phyloP scores from a whole-genome alignment of 306 rosid species.

The Lathyrus oleraceus region DNA sequence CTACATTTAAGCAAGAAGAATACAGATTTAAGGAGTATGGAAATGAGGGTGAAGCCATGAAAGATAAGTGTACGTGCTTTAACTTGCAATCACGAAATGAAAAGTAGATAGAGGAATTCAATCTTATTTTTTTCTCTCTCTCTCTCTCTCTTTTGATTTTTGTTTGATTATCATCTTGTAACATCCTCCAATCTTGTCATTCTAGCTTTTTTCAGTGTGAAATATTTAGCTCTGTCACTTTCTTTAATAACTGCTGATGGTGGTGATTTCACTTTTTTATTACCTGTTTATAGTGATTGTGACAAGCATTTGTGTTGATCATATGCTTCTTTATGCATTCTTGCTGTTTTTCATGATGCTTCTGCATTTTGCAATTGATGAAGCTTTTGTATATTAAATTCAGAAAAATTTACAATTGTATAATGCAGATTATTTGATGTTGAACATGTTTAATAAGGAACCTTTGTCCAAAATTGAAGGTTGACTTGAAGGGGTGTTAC shows the following conservation, averaged over 20 bases:
- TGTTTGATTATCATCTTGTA: constrained; percentile 41
- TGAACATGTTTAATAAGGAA: not conserved
- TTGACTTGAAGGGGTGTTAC: not conserved
- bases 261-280: constrained; percentile 36
- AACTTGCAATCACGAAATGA: constrained; percentile 61
- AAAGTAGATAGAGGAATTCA: constrained; percentile 49
- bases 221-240: constrained; percentile 48
- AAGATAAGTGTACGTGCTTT: constrained; percentile 90
- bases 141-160: constrained; percentile 25
- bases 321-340: constrained; percentile 23
- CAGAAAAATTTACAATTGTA: not conserved
- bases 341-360: constrained; percentile 19
- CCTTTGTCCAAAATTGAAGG: too few species aligned
- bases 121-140: constrained; percentile 34
- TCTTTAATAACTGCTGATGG: constrained; percentile 59
- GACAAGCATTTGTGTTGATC: constrained; percentile 23
- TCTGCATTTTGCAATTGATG: not conserved
- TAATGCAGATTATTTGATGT: not conserved
- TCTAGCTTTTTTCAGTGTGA: constrained; percentile 72
- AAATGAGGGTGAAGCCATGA: constrained; percentile 73
- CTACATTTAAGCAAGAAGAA: constrained; percentile 86
- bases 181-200: constrained; percentile 43
- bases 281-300: constrained; percentile 44
- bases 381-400: constrained; percentile 11
- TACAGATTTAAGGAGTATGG: constrained; percentile 89